Evolutionary conservation across 1,139 yeast species (phyloP), one percentile per base, ranked within the genome.

Genomic region (Sugiyamaella neomexicana): DNA sequence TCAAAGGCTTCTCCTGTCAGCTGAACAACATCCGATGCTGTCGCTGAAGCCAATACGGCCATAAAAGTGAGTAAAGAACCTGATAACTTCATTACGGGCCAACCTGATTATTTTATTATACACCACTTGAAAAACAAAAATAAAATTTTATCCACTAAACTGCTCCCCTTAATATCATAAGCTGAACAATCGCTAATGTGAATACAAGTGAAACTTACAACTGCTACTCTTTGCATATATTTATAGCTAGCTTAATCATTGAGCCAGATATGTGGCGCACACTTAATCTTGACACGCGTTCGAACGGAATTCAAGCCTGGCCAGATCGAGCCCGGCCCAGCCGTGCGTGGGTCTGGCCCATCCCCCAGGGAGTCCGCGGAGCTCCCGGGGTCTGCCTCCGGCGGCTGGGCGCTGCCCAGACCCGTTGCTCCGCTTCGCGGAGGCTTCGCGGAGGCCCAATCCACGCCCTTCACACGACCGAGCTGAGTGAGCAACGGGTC

Each of bases 21-120:
- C 70, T 88, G 83, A 61, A 88, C 89, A 51, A 93, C 99, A 44
- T 93, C 96, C 38, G 96, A 86, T 66, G 88, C 89, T 57, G 85
- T 84, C 61, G 86, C 87, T 44, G 93, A 91, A 57, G 78, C 73
- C 5, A 42, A 12, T 12, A 80, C 83, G 31, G 71, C 66, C 45
- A 70, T 46, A 29, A 59, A 55, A 9, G 60, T 50, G n/a, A 61
- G 50, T 34, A 55, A 41, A 36, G 54, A 34, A 23, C 62, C 57
- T 8, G 45, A 34, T 38, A 60, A 55, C 59, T 62, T 64, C 67
- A 64, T 64, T 38, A 31, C 12, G 5, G 12, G 31, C 15, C 25
- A 20, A 12, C n/a, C n/a, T 6, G 34, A 16, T 41, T 41, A 20
- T 39, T 16, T 36, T 38, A 38, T 5, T 38, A 38, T 38, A 38